Evolutionary conservation across 805 yeast species (phyloP).

Genomic region (Ogataea naganishii): DNA sequence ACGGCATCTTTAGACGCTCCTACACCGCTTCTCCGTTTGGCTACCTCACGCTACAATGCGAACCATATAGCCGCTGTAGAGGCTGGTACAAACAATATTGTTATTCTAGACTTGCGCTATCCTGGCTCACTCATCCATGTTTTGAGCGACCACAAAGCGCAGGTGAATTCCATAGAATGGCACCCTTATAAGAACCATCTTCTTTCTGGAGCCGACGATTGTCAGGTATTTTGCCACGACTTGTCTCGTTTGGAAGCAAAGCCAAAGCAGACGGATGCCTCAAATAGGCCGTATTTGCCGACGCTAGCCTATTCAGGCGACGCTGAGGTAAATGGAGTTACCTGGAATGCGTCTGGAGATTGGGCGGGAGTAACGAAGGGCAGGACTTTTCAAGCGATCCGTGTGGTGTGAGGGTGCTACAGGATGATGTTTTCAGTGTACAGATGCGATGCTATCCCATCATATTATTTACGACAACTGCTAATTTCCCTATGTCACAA

Average conservation of each 20-base stretch:
- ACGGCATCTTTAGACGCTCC: slow-evolving; percentile 10
- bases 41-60: slow-evolving; percentile 72
- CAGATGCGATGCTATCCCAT: no score
- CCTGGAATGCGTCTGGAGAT: slow-evolving; percentile 66
- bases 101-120: slow-evolving; percentile 74
- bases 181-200: slow-evolving; percentile 66
- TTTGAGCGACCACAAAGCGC: slow-evolving; percentile 57
- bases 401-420: slow-evolving; percentile 5
- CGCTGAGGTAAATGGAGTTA: slow-evolving; percentile 66
- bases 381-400: slow-evolving; percentile 59
- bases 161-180: slow-evolving; percentile 75
- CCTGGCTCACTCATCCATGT: slow-evolving; percentile 77
- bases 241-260: slow-evolving; percentile 26
- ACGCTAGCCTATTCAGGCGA: no score
- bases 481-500: no score
- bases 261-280: no score
- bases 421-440: not conserved
- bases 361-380: slow-evolving; percentile 78
- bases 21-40: slow-evolving; percentile 63
- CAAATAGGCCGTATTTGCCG: no score
- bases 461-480: no score
- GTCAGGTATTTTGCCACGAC: slow-evolving; percentile 70
- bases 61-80: slow-evolving; percentile 81
- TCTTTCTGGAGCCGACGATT: slow-evolving; percentile 60
- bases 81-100: slow-evolving; percentile 53